These are phyloP conservation scores for Penicilliopsis zonata DNA, from an alignment of 495 filamentous ascomycete species.

Conservation along the genomic window DNA sequence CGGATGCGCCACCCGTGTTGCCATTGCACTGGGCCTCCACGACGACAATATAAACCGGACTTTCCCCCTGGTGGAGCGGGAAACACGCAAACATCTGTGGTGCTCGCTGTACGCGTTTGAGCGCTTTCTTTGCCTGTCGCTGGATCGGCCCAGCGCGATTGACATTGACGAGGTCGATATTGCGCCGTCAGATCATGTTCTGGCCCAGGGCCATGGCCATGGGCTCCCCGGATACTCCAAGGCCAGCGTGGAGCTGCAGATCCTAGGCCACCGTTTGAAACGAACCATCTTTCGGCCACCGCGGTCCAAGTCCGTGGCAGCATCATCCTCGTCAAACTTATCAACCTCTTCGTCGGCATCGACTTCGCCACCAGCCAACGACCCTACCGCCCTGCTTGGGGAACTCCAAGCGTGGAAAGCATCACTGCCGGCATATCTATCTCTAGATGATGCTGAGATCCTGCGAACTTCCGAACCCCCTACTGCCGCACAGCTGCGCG, in stretches of 20 bases:
- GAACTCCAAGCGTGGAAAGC: conserved; percentile 26
- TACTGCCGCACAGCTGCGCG: not conserved
- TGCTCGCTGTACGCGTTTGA: conserved; percentile 36
- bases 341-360: too few species aligned
- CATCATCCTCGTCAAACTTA: too few species aligned
- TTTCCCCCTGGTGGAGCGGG: conserved; percentile 23
- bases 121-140: conserved; percentile 28
- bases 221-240: not conserved
- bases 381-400: conserved; percentile 17
- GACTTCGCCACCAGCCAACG: not conserved
- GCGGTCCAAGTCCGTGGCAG: not conserved
- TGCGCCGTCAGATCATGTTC: conserved; percentile 16
- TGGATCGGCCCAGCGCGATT: conserved; percentile 35
- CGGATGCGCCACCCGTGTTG: conserved; percentile 28
- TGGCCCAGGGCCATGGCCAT: not conserved
- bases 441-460: not conserved
- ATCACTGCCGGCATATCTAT: conserved; percentile 16
- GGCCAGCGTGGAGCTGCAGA: not conserved
- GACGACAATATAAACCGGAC: conserved; percentile 23
- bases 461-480: not conserved
- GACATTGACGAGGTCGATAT: conserved; percentile 29
- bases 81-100: conserved; percentile 34
- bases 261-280: not conserved
- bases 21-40: conserved; percentile 36
- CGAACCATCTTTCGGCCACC: too few species aligned